These are phyloP conservation scores for Lasiodiplodia sp. DNA, from an alignment of 2,329 filamentous ascomycete genomes.

Conservation along the genomic window DNA sequence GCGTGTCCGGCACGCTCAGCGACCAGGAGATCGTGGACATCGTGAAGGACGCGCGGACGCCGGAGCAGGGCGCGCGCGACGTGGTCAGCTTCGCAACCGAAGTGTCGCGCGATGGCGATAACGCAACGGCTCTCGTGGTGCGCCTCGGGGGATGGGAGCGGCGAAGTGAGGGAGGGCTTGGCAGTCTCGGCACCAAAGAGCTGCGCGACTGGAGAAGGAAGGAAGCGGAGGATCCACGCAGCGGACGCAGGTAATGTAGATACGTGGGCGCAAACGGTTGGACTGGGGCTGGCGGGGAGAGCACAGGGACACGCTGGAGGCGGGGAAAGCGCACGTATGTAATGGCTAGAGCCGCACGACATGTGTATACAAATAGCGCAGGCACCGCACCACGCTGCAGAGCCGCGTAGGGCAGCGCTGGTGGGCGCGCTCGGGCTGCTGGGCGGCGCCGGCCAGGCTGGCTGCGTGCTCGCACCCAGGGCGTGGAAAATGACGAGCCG, in stretches of 20 bases:
- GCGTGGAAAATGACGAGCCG: conserved; percentile 16
- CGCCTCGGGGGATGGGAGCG: conserved; percentile 71
- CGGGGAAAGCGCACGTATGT: conserved; percentile 1
- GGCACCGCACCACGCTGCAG: conserved; percentile 7
- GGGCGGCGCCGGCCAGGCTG: conserved; percentile 6
- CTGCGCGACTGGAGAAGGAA: conserved; percentile 81
- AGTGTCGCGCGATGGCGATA: conserved; percentile 70
- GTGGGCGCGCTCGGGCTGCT: conserved; percentile 20
- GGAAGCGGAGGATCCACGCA: conserved; percentile 83
- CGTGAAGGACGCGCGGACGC: conserved; percentile 90
- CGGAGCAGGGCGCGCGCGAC: conserved; percentile 80
- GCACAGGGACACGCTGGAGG: conserved; percentile 14
- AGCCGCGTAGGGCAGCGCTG: conserved; percentile 4
- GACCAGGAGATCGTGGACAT: conserved; percentile 98
- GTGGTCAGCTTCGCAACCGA: conserved; percentile 91
- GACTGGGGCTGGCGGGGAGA: conserved; percentile 17
- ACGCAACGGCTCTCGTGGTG: conserved; percentile 69
- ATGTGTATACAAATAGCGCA: conserved; percentile 13
- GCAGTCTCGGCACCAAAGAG: conserved; percentile 91
- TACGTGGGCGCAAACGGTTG: conserved; percentile 18
- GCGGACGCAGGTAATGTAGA: conserved; percentile 51
- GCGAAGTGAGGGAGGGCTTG: conserved; percentile 82
- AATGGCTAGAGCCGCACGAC: conserved; percentile 8
- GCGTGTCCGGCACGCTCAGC: conserved; percentile 81
- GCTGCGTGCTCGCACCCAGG: background rate